Evolutionary conservation across 331 rosid species (phyloP).

Genomic region (Saraca asoca): DNA sequence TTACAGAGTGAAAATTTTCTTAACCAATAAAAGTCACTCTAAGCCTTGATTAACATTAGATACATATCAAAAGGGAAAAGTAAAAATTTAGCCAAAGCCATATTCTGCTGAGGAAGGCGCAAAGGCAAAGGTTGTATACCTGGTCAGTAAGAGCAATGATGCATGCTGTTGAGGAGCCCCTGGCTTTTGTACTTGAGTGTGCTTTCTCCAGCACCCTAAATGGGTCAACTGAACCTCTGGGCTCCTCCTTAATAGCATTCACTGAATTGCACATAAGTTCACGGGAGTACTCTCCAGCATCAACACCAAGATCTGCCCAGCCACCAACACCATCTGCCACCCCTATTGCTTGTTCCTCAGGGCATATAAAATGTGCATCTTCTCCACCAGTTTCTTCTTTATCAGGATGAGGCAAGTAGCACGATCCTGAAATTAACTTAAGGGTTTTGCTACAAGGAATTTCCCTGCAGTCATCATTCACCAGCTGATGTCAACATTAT

Average conservation of each 20-base stretch:
- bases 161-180: constrained; percentile 97
- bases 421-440: constrained; percentile 80
- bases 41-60: no score
- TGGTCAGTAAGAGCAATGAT: constrained; percentile 89
- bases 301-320: constrained; percentile 92
- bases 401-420: constrained; percentile 95
- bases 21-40: no score
- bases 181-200: constrained; percentile 84
- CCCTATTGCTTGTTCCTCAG: constrained; percentile 89
- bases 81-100: background rate
- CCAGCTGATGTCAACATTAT: constrained; percentile 19
- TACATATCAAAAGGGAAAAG: no score
- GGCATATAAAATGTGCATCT: constrained; percentile 97
- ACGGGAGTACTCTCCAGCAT: constrained; percentile 86
- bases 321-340: constrained; percentile 99
- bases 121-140: constrained; percentile 49
- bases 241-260: constrained; percentile 82
- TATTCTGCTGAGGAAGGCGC: constrained; percentile 23
- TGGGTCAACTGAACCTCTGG: constrained; percentile 92
- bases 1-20: no score
- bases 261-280: constrained; percentile 95
- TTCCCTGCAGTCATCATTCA: constrained; percentile 61
- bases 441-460: constrained; percentile 56
- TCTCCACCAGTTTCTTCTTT: constrained; percentile 99
- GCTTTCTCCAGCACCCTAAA: constrained; percentile 96